These are phyloP conservation scores for Epichloe coenophiala DNA, from an alignment of 2,329 filamentous ascomycete genomes.

Conservation along the genomic window DNA sequence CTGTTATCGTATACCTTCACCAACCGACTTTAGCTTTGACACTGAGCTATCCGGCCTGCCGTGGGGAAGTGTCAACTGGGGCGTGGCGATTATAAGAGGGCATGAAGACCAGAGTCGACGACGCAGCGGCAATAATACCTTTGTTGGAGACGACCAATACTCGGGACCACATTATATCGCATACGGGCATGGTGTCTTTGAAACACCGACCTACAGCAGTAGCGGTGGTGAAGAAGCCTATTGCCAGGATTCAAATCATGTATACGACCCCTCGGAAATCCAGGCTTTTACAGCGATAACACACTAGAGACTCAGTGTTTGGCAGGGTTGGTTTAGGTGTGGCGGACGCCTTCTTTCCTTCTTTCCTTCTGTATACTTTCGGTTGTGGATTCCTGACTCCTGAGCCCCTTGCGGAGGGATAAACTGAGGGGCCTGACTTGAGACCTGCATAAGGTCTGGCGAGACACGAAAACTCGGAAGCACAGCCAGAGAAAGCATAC, in stretches of 20 bases:
- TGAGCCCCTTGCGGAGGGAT: neutral
- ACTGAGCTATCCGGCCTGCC: constrained; percentile 49
- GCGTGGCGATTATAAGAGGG: constrained; percentile 35
- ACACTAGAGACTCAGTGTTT: neutral
- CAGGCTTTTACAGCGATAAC: neutral
- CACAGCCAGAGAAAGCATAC: neutral
- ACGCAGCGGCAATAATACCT: constrained; percentile 26
- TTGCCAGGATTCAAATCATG: constrained; percentile 17
- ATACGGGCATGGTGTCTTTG: constrained; percentile 9
- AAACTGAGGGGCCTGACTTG: neutral
- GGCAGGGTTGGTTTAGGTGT: neutral
- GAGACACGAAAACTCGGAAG: neutral
- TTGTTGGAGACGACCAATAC: constrained; percentile 21
- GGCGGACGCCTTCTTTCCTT: neutral
- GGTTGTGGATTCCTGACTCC: neutral
- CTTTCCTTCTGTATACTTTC: neutral
- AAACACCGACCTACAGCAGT: constrained; percentile 18
- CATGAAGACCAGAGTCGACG: constrained; percentile 34
- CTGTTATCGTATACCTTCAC: constrained; percentile 48
- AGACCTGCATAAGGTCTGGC: neutral
- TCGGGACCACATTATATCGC: constrained; percentile 14
- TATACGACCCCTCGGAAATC: constrained; percentile 11
- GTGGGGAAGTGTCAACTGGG: constrained; percentile 57
- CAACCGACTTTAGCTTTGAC: constrained; percentile 38
- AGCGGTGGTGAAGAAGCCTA: constrained; percentile 21